A percentile compares a stretch with the other conserved stretches of the same genome.
Conservation (phyloP, 176 grass and related monocot genomes). For the Phragmites australis region DNA sequence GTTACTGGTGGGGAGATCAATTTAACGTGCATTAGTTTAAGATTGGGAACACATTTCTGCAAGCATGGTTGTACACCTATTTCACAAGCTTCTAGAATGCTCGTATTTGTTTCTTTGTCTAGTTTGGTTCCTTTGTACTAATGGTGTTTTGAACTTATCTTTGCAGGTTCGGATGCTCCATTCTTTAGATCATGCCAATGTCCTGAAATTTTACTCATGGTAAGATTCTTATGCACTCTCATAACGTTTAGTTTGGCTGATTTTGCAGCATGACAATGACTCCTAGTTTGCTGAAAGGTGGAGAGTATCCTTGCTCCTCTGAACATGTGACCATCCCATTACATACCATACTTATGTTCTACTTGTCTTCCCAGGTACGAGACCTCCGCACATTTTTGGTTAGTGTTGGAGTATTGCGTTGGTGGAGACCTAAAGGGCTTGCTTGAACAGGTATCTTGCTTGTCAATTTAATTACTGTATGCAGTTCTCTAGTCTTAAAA, state of each 20-base stretch:
- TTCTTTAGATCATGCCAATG: constrained; percentile 79
- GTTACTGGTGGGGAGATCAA: background rate
- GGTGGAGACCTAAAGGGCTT: constrained; percentile 85
- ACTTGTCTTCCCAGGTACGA: constrained; percentile 67
- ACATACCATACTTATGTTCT: constrained; percentile 20
- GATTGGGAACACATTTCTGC: background rate
- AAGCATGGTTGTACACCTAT: background rate
- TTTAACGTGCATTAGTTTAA: background rate
- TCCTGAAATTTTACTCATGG: constrained; percentile 89
- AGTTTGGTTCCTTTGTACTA: constrained; percentile 6
- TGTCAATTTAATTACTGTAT: background rate
- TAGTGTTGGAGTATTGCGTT: constrained; percentile 91
- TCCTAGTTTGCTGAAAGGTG: constrained; percentile 26
- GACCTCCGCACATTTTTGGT: constrained; percentile 93
- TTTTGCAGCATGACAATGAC: background rate
- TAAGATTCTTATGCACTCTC: constrained; percentile 36
- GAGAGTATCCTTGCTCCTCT: constrained; percentile 19
- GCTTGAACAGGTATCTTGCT: constrained; percentile 71
- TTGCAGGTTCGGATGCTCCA: constrained; percentile 89
- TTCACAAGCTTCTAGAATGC: background rate
- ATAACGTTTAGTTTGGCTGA: constrained; percentile 17
- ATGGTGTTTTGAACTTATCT: constrained; percentile 32
- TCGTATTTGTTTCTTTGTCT: background rate
- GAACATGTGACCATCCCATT: background rate
- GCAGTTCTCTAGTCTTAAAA: constrained; percentile 30